Evolutionary conservation across 2,329 filamentous ascomycete genomes (phyloP).

Genomic region (Claviceps digitariae): DNA sequence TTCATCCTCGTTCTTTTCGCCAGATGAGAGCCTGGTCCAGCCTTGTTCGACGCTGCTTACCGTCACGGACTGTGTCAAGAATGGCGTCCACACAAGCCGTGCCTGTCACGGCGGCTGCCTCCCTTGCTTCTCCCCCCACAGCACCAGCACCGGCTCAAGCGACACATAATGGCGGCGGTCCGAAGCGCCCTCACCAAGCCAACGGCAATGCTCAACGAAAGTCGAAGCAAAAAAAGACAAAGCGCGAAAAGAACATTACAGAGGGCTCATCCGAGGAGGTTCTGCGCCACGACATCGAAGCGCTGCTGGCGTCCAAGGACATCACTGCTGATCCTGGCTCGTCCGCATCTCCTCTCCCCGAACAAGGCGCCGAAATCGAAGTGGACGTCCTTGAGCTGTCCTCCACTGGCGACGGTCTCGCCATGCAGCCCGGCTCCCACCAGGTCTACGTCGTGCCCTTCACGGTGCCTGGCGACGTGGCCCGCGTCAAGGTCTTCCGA

Average conservation of each 20-base stretch:
- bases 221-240: conserved; percentile 36
- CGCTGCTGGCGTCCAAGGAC: conserved; percentile 33
- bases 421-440: conserved; percentile 47
- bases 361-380: conserved; percentile 61
- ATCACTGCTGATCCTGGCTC: not conserved
- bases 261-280: conserved; percentile 55
- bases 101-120: not conserved
- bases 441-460: conserved; percentile 81
- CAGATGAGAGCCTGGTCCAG: conserved; percentile 8
- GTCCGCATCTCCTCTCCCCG: conserved; percentile 34
- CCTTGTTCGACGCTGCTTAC: conserved; percentile 1
- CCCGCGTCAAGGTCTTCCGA: conserved; percentile 64
- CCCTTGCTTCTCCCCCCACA: not conserved
- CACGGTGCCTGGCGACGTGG: conserved; percentile 69
- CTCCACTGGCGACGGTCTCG: conserved; percentile 85
- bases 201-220: conserved; percentile 6
- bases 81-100: conserved; percentile 8
- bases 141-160: not conserved
- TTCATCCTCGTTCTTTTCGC: not conserved
- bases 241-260: conserved; percentile 45
- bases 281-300: conserved; percentile 47
- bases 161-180: conserved; percentile 1
- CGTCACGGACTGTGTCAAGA: conserved; percentile 1
- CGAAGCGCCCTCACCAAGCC: conserved; percentile 4
- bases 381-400: conserved; percentile 72